Percentiles rank a stretch among this genome's conserved stretches.
These are phyloP conservation scores for Scheffersomyces parashehatae DNA, from an alignment of 1,139 yeast genomes.

Conservation along the genomic window DNA sequence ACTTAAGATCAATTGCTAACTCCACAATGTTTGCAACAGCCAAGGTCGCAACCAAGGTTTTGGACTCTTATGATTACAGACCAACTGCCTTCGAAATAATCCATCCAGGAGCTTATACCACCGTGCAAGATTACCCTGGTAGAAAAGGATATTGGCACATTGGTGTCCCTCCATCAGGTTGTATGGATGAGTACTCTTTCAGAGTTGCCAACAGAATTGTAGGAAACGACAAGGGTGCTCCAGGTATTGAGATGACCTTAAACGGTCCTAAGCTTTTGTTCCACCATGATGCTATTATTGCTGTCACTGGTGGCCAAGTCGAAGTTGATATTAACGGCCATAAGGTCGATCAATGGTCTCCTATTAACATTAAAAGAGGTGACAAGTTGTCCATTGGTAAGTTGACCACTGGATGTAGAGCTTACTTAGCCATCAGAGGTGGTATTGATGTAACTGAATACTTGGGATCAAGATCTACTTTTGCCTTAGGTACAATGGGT, in stretches of 20 bases:
- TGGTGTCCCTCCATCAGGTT: conserved; percentile 98
- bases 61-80: conserved; percentile 77
- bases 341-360: conserved; percentile 60
- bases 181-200: conserved; percentile 93
- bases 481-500: conserved; percentile 92
- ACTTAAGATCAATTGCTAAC: conserved; percentile 79
- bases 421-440: conserved; percentile 86
- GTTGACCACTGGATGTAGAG: conserved; percentile 78
- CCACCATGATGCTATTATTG: conserved; percentile 75
- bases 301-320: conserved; percentile 83
- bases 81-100: conserved; percentile 84
- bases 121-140: conserved; percentile 96
- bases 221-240: conserved; percentile 78
- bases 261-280: conserved; percentile 83
- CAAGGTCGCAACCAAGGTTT: conserved; percentile 79
- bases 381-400: conserved; percentile 82
- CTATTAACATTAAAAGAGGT: conserved; percentile 69
- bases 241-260: conserved; percentile 88
- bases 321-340: conserved; percentile 66
- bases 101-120: conserved; percentile 90
- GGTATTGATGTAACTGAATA: conserved; percentile 94
- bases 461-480: conserved; percentile 94
- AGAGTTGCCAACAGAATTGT: conserved; percentile 87
- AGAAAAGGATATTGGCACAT: conserved; percentile 83
- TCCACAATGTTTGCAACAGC: conserved; percentile 84